Percentiles rank a stretch among this genome's conserved stretches.
Conservation (phyloP, 2,329 filamentous ascomycete species). For the Epichloe coenophiala region DNA sequence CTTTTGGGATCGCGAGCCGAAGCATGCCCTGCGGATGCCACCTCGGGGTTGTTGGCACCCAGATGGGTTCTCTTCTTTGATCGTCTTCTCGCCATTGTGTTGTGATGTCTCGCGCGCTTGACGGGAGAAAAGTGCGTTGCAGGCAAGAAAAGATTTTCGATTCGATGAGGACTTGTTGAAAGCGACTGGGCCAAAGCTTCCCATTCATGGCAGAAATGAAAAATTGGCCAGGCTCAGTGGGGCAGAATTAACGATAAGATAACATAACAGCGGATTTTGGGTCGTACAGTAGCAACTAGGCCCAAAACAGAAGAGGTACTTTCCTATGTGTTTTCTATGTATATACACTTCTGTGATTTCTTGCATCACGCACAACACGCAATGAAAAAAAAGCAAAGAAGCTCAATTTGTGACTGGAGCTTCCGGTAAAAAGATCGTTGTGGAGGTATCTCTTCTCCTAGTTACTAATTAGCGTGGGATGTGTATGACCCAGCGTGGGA, state of each 20-base stretch:
- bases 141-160: background rate
- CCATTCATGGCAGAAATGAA: slow-evolving; percentile 1
- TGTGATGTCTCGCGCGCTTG: background rate
- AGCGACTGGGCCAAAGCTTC: background rate
- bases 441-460: no score
- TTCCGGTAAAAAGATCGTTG: no score
- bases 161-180: background rate
- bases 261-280: no score
- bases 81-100: slow-evolving; percentile 62
- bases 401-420: no score
- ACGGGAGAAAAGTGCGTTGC: background rate
- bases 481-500: no score
- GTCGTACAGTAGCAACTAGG: no score
- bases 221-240: slow-evolving; percentile 18
- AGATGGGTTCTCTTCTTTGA: slow-evolving; percentile 84
- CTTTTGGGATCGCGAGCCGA: slow-evolving; percentile 69
- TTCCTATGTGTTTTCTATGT: no score
- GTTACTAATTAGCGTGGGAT: no score
- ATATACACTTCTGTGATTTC: no score
- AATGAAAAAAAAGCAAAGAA: no score
- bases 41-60: slow-evolving; percentile 48
- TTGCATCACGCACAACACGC: no score
- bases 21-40: slow-evolving; percentile 43
- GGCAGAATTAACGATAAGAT: slow-evolving; percentile 17
- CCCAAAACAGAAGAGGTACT: no score